Evolutionary conservation across 2,329 filamentous ascomycete genomes (phyloP), one percentile per base, ranked within the genome.

Genomic region (Ceratocystis huliohia): DNA sequence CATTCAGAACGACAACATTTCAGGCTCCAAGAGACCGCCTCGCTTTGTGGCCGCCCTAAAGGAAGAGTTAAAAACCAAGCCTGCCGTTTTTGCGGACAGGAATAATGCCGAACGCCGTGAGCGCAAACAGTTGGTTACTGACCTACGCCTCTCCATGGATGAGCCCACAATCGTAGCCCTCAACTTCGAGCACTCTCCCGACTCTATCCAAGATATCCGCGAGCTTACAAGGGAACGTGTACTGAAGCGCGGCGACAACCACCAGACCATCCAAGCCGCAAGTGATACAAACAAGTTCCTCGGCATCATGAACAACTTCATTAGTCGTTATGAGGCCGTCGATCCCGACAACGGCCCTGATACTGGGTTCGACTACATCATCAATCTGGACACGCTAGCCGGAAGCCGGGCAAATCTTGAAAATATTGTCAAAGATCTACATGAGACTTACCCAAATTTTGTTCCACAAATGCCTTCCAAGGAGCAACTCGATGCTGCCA

Each of bases 1-100:
- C 73, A 81, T 96, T 62, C 94, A 99, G 73, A 99, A 99, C 74
- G 94, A 99, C 77, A 96, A 99, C 73, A 94, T 99, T 68, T 85
- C 85, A 64, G 90, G 86, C 69, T 88, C 88, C 74, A 83, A 82
- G 66, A 62, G 67, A 44, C 88, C 91, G 2, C 84, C 87, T 69
- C 83, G 84, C 65, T 97, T 99, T 74, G 88, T 88, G 0, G 81
- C 85, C 63, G 84, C 84, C 45, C 80, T 95, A 48, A 81, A 87
- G 64, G 81, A 85, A 28, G 75, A 84, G 65, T 80, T 96, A 41
- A 77, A 82, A 25, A 78, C 82, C 0, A 79, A 85, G 59, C 81
- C 85, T 0, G 93, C 86, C 0, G 91, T 96, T 65, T 85, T 96
- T 72, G 91, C 94, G 1, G 94, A 99, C 75, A 84, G 94, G 22